Evolutionary conservation across 768 basidiomycete species (phyloP).

Genomic region (Cystobasidium ongulense): DNA sequence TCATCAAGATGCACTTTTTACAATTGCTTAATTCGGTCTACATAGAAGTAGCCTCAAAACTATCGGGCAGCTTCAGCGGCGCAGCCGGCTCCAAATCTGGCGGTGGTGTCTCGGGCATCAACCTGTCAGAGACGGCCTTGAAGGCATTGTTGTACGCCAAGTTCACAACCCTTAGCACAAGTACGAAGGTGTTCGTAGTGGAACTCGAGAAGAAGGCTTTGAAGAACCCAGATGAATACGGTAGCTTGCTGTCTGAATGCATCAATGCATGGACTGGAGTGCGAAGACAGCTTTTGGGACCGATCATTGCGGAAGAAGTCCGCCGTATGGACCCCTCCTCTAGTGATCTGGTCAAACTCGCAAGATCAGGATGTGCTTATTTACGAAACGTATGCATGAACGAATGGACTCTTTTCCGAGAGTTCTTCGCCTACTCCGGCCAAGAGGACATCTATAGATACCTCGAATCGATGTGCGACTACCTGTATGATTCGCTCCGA

Average conservation of each 20-base stretch:
- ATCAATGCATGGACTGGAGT: constrained; percentile 71
- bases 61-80: constrained; percentile 41
- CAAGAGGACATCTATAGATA: constrained; percentile 51
- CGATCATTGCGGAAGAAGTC: constrained; percentile 71
- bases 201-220: constrained; percentile 74
- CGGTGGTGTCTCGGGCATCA: not conserved
- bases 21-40: constrained; percentile 70
- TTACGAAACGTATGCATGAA: constrained; percentile 82
- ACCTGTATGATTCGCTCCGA: constrained; percentile 88
- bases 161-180: constrained; percentile 63
- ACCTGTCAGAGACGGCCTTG: constrained; percentile 59
- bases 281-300: constrained; percentile 63
- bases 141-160: constrained; percentile 78
- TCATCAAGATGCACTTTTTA: constrained; percentile 95
- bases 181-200: constrained; percentile 66
- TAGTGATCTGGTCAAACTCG: constrained; percentile 81
- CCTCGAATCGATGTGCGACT: constrained; percentile 82
- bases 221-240: constrained; percentile 74
- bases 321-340: constrained; percentile 66
- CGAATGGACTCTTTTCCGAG: constrained; percentile 74
- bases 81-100: not conserved
- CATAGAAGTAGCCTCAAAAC: constrained; percentile 63
- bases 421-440: constrained; percentile 44
- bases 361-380: constrained; percentile 82
- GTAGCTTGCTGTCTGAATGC: constrained; percentile 72